A percentile compares a stretch with the other conserved stretches of the same genome.
phyloP scores from a whole-genome alignment of 352 stramenopile species.

The Phytophthora pini region DNA sequence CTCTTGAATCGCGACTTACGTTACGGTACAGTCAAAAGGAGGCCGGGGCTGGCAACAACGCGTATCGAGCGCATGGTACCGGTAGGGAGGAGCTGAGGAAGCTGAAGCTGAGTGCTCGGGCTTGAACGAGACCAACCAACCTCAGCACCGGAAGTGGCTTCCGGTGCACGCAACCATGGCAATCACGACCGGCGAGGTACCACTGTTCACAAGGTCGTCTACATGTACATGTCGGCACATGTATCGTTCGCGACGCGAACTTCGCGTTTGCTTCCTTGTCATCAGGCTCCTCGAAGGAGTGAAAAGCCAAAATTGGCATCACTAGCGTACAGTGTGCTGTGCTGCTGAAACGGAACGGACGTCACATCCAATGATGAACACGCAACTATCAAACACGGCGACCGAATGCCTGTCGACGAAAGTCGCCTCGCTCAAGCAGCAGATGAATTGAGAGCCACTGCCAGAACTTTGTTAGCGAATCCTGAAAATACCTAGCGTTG shows the following conservation, averaged over 20 bases:
- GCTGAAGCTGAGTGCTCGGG: background rate
- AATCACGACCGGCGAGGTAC: slow-evolving; percentile 1
- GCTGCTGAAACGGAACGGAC: background rate
- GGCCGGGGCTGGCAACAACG: background rate
- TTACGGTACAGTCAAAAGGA: too few species aligned
- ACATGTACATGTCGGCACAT: background rate
- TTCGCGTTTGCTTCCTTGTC: background rate
- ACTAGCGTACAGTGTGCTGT: too few species aligned
- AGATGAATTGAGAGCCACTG: background rate
- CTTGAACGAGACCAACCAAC: background rate
- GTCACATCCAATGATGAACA: slow-evolving; percentile 13
- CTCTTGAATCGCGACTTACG: too few species aligned
- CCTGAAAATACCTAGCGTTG: background rate
- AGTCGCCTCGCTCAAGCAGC: background rate
- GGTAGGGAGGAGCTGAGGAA: background rate
- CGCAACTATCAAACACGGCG: slow-evolving; percentile 16
- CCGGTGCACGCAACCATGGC: too few species aligned
- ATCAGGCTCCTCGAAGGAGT: too few species aligned
- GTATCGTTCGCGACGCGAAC: background rate
- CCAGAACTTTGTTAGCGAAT: too few species aligned
- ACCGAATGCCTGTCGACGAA: slow-evolving; percentile 16
- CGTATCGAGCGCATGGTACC: too few species aligned
- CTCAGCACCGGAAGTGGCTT: background rate
- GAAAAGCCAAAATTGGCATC: too few species aligned
- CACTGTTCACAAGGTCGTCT: slow-evolving; percentile 1